Percentiles rank a stretch among this genome's conserved stretches.
These are phyloP conservation scores for Rubia balearica DNA, from an alignment of 305 asterid species.

Conservation along the genomic window DNA sequence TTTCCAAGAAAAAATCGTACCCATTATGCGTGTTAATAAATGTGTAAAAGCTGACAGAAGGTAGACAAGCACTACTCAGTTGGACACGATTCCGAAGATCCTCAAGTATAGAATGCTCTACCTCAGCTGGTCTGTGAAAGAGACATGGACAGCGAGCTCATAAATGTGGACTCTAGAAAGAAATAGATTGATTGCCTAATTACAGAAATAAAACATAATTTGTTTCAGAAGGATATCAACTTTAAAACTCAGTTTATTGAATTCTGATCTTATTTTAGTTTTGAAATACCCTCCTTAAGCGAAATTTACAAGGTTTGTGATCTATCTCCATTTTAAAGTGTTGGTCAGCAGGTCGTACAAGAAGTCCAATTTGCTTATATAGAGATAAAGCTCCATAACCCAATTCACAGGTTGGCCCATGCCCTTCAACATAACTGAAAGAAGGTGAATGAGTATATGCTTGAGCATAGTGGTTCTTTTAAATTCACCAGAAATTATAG, in stretches of 20 bases:
- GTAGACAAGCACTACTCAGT: constrained; percentile 65
- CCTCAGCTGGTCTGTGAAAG: constrained; percentile 62
- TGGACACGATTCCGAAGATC: constrained; percentile 92
- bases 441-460: neutral
- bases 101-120: constrained; percentile 88
- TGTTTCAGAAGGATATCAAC: neutral
- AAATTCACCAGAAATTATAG: neutral
- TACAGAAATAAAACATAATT: neutral
- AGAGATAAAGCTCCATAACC: neutral
- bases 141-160: neutral
- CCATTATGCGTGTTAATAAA: constrained; percentile 86
- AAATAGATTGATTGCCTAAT: neutral
- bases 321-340: neutral
- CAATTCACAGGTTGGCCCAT: neutral
- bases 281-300: no score
- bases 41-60: constrained; percentile 90
- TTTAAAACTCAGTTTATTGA: neutral
- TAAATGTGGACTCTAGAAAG: neutral
- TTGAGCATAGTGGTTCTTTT: neutral
- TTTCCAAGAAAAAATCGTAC: constrained; percentile 30
- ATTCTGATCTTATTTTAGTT: neutral
- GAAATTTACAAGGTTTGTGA: neutral
- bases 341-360: neutral
- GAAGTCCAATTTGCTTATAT: neutral
- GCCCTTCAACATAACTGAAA: neutral